phyloP scores from a whole-genome alignment of 352 stramenopile species.

The Bremia lactucae region DNA sequence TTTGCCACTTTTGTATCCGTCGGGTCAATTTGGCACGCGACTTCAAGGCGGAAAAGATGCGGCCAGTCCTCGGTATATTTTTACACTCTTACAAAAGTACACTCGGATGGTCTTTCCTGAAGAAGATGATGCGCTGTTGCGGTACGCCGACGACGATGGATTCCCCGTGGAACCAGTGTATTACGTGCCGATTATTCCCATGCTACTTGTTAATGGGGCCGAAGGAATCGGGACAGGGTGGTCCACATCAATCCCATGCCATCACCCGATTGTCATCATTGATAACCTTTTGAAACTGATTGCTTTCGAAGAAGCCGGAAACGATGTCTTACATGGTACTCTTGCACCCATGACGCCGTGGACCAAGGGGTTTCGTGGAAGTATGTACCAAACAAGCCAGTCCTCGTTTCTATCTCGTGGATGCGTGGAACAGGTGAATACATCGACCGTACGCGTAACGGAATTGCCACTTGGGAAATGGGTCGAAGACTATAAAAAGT shows the following conservation, averaged over 20 bases:
- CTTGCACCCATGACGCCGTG: slow-evolving; percentile 86
- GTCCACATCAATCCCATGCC: slow-evolving; percentile 92
- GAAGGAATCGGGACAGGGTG: slow-evolving; percentile 99
- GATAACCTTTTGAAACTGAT: slow-evolving; percentile 87
- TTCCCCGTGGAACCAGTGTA: slow-evolving; percentile 94
- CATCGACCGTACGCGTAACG: slow-evolving; percentile 91
- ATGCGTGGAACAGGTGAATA: slow-evolving; percentile 65
- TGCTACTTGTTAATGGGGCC: slow-evolving; percentile 96
- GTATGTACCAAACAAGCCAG: slow-evolving; percentile 61
- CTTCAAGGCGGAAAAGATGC: slow-evolving; percentile 97
- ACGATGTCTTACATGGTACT: slow-evolving; percentile 17
- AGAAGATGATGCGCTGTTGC: slow-evolving; percentile 95
- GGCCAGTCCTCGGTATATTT: slow-evolving; percentile 98
- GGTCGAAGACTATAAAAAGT: slow-evolving; percentile 98
- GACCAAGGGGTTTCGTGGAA: slow-evolving; percentile 93
- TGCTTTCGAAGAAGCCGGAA: slow-evolving; percentile 39
- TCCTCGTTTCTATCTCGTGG: slow-evolving; percentile 72
- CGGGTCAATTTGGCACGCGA: slow-evolving; percentile 98
- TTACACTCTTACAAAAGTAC: slow-evolving; percentile 93
- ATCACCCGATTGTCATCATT: slow-evolving; percentile 94
- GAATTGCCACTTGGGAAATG: slow-evolving; percentile 96
- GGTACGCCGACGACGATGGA: slow-evolving; percentile 97
- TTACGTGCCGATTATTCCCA: slow-evolving; percentile 95
- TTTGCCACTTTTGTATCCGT: slow-evolving; percentile 93
- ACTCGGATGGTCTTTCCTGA: slow-evolving; percentile 95